These are phyloP conservation scores for Globisporangium uncinulatum DNA, from an alignment of 352 stramenopile genomes.

Conservation along the genomic window DNA sequence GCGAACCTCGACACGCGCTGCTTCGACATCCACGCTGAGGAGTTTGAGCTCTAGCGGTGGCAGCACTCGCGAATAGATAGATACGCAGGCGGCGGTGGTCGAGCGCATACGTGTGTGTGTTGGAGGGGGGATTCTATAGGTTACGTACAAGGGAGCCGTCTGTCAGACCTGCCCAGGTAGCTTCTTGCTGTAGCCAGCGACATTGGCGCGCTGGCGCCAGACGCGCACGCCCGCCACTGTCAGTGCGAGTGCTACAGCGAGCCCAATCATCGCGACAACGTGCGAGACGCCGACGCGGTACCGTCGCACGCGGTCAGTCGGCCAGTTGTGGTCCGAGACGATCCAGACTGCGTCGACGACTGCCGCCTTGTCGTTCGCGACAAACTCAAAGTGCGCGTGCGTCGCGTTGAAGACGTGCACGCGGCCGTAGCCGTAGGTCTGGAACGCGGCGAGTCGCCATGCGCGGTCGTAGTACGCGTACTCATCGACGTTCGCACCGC, in stretches of 20 bases:
- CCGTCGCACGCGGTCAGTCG: constrained; percentile 26
- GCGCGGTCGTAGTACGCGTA: constrained; percentile 29
- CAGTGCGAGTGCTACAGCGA: not conserved
- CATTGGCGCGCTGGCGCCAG: not conserved
- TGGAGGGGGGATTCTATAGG: not conserved
- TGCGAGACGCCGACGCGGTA: constrained; percentile 4
- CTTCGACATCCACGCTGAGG: constrained; percentile 25
- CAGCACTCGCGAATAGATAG: not conserved
- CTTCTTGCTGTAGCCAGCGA: not conserved
- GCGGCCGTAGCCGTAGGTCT: constrained; percentile 46
- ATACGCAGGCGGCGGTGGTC: not conserved
- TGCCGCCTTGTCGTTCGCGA: constrained; percentile 18
- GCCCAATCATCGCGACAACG: not conserved
- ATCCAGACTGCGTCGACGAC: constrained; percentile 26
- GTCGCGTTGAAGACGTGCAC: constrained; percentile 54
- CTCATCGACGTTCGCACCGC: constrained; percentile 33
- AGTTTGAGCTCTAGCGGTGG: constrained; percentile 15
- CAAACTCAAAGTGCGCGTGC: constrained; percentile 48
- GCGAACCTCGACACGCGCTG: constrained; percentile 5
- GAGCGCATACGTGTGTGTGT: not conserved
- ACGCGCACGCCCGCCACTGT: not conserved
- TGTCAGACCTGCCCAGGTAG: not conserved
- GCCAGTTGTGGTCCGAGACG: constrained; percentile 42
- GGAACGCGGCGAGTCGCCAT: constrained; percentile 27
- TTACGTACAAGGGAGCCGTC: not conserved